These are phyloP conservation scores for Thielaviopsis euricoi DNA, from an alignment of 2,329 filamentous ascomycete genomes.

Conservation along the genomic window DNA sequence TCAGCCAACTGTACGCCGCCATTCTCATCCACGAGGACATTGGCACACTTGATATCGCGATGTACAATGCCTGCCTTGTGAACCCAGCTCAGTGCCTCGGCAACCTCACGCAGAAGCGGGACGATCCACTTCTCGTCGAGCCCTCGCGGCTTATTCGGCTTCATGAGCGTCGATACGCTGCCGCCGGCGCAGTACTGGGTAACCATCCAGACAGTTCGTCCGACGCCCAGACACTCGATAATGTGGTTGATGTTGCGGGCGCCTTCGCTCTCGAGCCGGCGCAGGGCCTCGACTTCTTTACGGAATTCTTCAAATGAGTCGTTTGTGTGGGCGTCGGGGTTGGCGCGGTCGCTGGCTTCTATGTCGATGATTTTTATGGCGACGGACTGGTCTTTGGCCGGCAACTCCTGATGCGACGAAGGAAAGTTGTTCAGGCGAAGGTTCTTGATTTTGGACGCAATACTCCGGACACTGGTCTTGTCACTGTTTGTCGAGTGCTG, in stretches of 20 bases:
- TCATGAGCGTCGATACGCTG: conserved; percentile 59
- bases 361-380: conserved; percentile 76
- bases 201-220: conserved; percentile 73
- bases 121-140: conserved; percentile 57
- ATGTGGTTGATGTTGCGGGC: conserved; percentile 70
- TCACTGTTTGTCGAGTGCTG: conserved; percentile 18
- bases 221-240: conserved; percentile 61
- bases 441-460: not conserved
- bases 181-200: conserved; percentile 77
- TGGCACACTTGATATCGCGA: conserved; percentile 59
- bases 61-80: conserved; percentile 54
- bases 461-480: conserved; percentile 17
- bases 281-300: conserved; percentile 52
- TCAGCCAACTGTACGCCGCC: conserved; percentile 69
- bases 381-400: conserved; percentile 33
- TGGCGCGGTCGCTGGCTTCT: conserved; percentile 50
- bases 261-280: conserved; percentile 55
- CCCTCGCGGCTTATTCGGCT: conserved; percentile 46
- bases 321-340: conserved; percentile 42
- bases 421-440: not conserved
- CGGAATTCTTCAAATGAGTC: conserved; percentile 54
- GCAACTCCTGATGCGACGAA: not conserved
- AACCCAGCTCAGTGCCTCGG: conserved; percentile 50
- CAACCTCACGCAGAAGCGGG: conserved; percentile 48
- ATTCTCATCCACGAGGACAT: conserved; percentile 62